These are phyloP conservation scores for Clavispora asparagi DNA, from an alignment of 805 yeast species.

Conservation along the genomic window DNA sequence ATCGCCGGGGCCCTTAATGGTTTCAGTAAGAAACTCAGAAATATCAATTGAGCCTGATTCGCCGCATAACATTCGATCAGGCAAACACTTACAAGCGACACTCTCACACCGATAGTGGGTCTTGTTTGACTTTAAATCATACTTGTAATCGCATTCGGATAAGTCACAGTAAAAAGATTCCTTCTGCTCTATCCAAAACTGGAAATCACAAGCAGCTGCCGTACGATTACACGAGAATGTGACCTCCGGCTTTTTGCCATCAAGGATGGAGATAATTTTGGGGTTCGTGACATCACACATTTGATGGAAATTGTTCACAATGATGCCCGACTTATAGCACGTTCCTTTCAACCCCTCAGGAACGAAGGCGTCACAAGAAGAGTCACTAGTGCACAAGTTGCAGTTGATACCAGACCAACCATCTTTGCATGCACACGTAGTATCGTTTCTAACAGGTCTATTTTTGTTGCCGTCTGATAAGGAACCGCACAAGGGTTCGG, in stretches of 20 bases:
- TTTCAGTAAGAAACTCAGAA: conserved; percentile 84
- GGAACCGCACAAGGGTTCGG: conserved; percentile 82
- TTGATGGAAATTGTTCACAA: conserved; percentile 77
- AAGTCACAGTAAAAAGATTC: conserved; percentile 92
- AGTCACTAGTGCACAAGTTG: conserved; percentile 71
- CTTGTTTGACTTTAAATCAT: conserved; percentile 54
- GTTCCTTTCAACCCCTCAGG: conserved; percentile 85
- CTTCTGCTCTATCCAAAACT: conserved; percentile 88
- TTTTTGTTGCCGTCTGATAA: conserved; percentile 54
- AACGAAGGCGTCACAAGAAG: conserved; percentile 78
- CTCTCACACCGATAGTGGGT: conserved; percentile 75
- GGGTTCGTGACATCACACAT: conserved; percentile 92
- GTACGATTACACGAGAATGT: conserved; percentile 82
- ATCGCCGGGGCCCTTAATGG: conserved; percentile 90
- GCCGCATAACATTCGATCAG: conserved; percentile 92
- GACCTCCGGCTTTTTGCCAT: conserved; percentile 83
- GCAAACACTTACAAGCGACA: conserved; percentile 83
- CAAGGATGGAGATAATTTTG: conserved; percentile 74
- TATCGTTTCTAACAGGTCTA: conserved; percentile 59
- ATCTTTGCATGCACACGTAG: conserved; percentile 62
- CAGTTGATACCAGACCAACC: conserved; percentile 98
- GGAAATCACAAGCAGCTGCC: conserved; percentile 70
- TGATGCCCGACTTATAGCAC: conserved; percentile 79
- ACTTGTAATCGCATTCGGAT: conserved; percentile 62
- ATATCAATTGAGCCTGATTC: conserved; percentile 91